Percentiles rank a stretch among this genome's conserved stretches.
Evolutionary conservation across 2,329 filamentous ascomycete genomes (phyloP).

Genomic region (Exserohilum turcica): DNA sequence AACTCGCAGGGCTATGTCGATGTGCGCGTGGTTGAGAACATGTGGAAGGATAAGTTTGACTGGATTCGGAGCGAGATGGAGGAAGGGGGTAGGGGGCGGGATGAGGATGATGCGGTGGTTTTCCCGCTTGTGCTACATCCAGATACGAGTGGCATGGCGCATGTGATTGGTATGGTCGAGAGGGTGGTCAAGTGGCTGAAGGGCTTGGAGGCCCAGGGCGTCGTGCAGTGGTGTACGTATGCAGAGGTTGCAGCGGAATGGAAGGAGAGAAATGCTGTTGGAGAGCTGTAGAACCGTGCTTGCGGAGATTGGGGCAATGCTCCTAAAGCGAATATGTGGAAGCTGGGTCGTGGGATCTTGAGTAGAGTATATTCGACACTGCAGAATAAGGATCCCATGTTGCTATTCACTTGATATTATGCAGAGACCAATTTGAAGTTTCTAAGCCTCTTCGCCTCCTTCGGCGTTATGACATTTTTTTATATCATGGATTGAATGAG

Average conservation of each 20-base stretch:
- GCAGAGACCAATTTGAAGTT: too few species aligned
- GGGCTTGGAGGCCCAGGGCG: conserved; percentile 50
- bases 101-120: conserved; percentile 47
- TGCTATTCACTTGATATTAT: too few species aligned
- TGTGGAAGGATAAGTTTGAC: conserved; percentile 65
- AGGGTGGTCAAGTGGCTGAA: conserved; percentile 59
- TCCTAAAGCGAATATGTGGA: too few species aligned
- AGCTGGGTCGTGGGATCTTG: too few species aligned
- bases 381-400: too few species aligned
- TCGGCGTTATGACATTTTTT: too few species aligned
- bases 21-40: conserved; percentile 61
- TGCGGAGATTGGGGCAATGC: too few species aligned
- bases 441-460: too few species aligned
- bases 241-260: conserved; percentile 52
- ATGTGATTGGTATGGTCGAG: conserved; percentile 64
- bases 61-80: conserved; percentile 54
- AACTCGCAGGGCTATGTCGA: conserved; percentile 66
- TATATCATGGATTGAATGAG: too few species aligned
- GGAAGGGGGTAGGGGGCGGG: conserved; percentile 35
- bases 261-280: conserved; percentile 31
- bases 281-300: neutral
- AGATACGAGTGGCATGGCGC: conserved; percentile 65
- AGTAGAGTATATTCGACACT: too few species aligned
- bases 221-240: conserved; percentile 55
- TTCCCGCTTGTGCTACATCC: conserved; percentile 63